Conservation (phyloP, 352 stramenopile genomes). For the Phytophthora capsici region DNA sequence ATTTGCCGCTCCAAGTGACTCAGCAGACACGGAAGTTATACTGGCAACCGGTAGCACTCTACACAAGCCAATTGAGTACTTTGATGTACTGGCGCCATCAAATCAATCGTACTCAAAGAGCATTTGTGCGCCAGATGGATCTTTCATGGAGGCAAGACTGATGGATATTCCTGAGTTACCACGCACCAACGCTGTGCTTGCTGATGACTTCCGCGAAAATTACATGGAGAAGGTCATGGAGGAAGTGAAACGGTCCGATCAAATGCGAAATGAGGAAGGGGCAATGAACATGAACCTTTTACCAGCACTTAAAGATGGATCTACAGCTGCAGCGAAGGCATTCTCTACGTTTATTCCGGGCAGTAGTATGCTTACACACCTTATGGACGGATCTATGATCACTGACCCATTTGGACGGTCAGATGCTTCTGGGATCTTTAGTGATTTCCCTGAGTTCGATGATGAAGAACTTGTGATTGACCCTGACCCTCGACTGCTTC, state of each 20-base stretch:
- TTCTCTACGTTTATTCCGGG: conserved; percentile 79
- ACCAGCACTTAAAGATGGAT: conserved; percentile 62
- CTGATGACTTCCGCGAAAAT: conserved; percentile 54
- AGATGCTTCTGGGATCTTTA: conserved; percentile 59
- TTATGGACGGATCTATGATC: conserved; percentile 76
- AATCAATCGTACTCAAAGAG: conserved; percentile 68
- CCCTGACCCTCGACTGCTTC: conserved; percentile 50
- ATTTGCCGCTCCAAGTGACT: conserved; percentile 32
- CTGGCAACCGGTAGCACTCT: conserved; percentile 45
- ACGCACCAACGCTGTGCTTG: conserved; percentile 49
- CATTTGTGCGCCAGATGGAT: conserved; percentile 75
- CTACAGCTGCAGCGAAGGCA: conserved; percentile 69
- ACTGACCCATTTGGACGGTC: conserved; percentile 52
- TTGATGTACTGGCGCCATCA: conserved; percentile 64
- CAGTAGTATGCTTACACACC: conserved; percentile 69
- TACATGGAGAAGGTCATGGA: conserved; percentile 72
- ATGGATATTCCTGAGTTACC: conserved; percentile 71
- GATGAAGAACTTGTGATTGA: conserved; percentile 67
- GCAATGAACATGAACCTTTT: conserved; percentile 65
- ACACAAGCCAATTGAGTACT: conserved; percentile 68
- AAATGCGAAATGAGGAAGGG: conserved; percentile 46
- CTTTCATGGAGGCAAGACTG: conserved; percentile 69
- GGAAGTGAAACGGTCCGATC: conserved; percentile 65
- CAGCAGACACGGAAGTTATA: conserved; percentile 46
- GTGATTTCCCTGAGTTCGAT: conserved; percentile 60